Base-by-base conservation (phyloP, 257 asterid genomes). In the Galeopsis tetrahit region DNA sequence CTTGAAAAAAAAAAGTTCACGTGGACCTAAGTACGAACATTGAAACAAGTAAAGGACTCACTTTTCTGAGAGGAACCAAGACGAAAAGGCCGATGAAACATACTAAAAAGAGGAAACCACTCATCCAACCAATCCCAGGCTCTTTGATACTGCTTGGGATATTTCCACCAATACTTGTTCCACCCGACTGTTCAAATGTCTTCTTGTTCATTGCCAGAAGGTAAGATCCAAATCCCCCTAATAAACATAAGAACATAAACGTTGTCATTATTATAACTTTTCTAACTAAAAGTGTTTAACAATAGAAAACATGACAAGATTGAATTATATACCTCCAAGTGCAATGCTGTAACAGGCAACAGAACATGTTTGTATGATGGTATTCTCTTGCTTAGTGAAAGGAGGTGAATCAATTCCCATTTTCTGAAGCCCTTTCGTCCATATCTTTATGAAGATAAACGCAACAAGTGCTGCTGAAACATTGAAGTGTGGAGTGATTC, bases 301-400 rank as follows among this genome's bases (percentile, higher is more conserved):
- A n/a, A n/a, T n/a, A 21, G 28, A 21, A 21, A 21, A 21, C 28
- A 21, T 21, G 28, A 21, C n/a, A n/a, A n/a, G n/a, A 21, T 21
- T 21, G 28, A 21, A 21, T 21, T 21, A 21, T 21, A 21, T 21
- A 88, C 97, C 97, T 86, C 93, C 89, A 71, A 82, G 69, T 2
- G 96, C 87, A 66, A 92, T 86, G 72, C 87, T 84, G 66, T 92
- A 92, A 69, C 97, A 92, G 1, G 97, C 97, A 61, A 92, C 97
- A 13, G 85, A 79, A 69, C 89, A 87, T 4, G 97, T 92, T 60
- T 85, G 96, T 13, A 89, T 88, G 88, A 92, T 88, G 28, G 95
- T 86, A 44, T 92, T 92, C 77, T 92, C 96, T 75, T 92, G 97
- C 59, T 72, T 85, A 0, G 96, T 86, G 64, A 89, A 92, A 13